phyloP scores from a whole-genome alignment of 768 basidiomycete species.

The Suillus plorans region DNA sequence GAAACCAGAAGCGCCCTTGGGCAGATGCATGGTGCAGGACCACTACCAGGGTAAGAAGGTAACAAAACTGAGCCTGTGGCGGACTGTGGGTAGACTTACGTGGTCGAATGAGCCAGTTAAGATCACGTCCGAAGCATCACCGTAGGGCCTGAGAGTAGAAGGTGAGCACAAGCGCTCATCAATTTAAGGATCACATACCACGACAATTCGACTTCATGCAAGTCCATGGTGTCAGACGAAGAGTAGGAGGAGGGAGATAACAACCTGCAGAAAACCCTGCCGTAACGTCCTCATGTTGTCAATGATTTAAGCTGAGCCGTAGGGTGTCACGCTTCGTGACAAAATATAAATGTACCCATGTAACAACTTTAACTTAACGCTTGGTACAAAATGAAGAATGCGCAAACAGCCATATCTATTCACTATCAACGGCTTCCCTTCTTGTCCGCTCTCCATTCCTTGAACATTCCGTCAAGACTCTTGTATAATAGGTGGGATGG shows the following conservation, averaged over 20 bases:
- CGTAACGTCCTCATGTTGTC: constrained; percentile 4
- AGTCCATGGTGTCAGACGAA: constrained; percentile 33
- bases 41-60: constrained; percentile 42
- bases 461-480: constrained; percentile 92
- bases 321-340: background rate
- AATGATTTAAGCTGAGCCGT: background rate
- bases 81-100: constrained; percentile 40
- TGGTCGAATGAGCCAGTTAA: constrained; percentile 80
- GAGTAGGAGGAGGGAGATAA: constrained; percentile 1
- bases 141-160: constrained; percentile 51
- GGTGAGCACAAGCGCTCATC: constrained; percentile 9
- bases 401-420: constrained; percentile 4
- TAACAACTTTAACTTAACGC: background rate
- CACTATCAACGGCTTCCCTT: constrained; percentile 54
- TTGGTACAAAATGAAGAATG: background rate
- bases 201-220: constrained; percentile 52
- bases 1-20: constrained; percentile 56
- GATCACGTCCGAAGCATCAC: constrained; percentile 55
- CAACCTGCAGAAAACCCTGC: constrained; percentile 1
- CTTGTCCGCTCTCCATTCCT: constrained; percentile 86
- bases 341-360: background rate
- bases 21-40: constrained; percentile 56
- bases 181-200: constrained; percentile 41
- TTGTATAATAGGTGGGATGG: constrained; percentile 88
- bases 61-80: constrained; percentile 5